Evolutionary conservation across 768 basidiomycete species (phyloP), one percentile per base, ranked within the genome.

Genomic region (Suillus paluster): DNA sequence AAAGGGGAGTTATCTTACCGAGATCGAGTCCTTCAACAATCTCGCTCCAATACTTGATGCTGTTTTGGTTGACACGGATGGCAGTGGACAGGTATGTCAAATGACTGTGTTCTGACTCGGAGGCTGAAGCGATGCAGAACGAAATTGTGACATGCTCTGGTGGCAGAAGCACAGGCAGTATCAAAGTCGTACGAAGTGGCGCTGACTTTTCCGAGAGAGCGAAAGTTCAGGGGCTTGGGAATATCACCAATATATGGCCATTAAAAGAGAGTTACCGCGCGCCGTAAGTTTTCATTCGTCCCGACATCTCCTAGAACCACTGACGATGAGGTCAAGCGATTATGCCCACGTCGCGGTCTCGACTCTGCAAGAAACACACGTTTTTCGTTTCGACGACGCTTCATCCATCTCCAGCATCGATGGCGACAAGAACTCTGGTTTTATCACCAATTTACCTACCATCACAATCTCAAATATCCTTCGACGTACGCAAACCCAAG

Each of bases 71-170:
- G 92, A 95, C 71, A 75, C 78, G 3, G 92, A 94, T 59, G 82
- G 82, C 2, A 88, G 83, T 67, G 87, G 88, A 15, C 88, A 92
- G 80, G 89, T 90, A 63, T 36, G 81, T 68, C 9, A 44, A 30
- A 52, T 38, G 6, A 44, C 17, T 33, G 21, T 45, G 17, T 34
- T 45, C 57, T 27, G 15, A 11, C 4, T 36, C 1, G 27, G 30
- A 36, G 23, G 19, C 33, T 60, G 5, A 66, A 23, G 19, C 44
- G 15, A 50, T 4, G 25, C 64, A 95, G 91, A 81, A 79, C n/a
- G 88, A 91, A 72, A 84, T 96, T 45, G 86, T 97, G 5, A 93
- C 94, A 1, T 93, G 92, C 68, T 95, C 93, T 4, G 95, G 95
- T 6, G 90, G 86, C 2, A 82, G 81, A 54, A 92, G 86, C 64